Conservation (phyloP, 306 rosid species). For the Prunus davidiana region DNA sequence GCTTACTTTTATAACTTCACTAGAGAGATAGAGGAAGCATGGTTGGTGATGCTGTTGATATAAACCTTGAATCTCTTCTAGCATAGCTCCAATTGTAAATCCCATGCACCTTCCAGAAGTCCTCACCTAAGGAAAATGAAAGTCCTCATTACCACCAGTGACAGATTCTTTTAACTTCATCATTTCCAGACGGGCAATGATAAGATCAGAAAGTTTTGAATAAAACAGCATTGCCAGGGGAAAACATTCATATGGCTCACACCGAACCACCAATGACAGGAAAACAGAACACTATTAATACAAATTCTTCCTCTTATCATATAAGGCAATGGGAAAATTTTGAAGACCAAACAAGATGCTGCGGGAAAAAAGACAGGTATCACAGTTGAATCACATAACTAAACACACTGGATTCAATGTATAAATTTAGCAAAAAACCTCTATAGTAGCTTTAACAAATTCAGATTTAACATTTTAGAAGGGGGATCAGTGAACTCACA, state of each 20-base stretch:
- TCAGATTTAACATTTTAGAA: constrained; percentile 18
- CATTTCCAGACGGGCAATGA: neutral
- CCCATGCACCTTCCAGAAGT: constrained; percentile 98
- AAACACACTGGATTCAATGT: neutral
- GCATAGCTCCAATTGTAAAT: constrained; percentile 91
- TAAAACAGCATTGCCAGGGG: neutral
- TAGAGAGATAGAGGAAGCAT: constrained; percentile 96
- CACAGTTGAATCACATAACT: neutral
- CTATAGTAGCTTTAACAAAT: neutral
- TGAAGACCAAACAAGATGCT: neutral
- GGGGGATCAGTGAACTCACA: constrained; percentile 50
- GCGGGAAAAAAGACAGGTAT: neutral
- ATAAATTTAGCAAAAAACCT: neutral
- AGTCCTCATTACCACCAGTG: constrained; percentile 9
- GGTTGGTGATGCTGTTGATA: constrained; percentile 94
- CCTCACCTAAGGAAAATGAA: constrained; percentile 74
- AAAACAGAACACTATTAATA: neutral
- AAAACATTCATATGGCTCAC: neutral
- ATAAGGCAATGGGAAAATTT: neutral
- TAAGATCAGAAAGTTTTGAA: neutral
- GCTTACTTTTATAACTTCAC: constrained; percentile 94
- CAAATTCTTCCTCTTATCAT: neutral
- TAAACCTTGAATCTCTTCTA: constrained; percentile 92
- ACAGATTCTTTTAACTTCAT: neutral
- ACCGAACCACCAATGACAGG: no score